Conservation (phyloP, 2,329 filamentous ascomycete genomes). For the Colletotrichum sp. region DNA sequence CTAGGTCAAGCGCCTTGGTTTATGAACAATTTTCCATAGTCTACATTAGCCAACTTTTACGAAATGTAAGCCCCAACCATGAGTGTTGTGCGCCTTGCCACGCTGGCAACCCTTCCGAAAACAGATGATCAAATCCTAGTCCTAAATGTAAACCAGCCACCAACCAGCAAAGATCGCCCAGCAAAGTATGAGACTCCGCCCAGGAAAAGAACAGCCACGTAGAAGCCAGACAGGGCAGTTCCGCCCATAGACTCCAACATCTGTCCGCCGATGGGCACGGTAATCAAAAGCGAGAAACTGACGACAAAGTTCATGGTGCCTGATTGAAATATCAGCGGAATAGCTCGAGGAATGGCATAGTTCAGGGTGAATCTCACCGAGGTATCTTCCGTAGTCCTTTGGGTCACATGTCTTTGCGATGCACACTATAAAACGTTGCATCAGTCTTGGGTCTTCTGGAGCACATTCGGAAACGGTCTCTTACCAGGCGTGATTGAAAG, state of each 20-base stretch:
- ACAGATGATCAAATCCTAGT: not conserved
- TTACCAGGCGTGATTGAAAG: conserved; percentile 42
- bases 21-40: not conserved
- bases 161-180: conserved; percentile 22
- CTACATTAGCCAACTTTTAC: not conserved
- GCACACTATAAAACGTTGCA: conserved; percentile 34
- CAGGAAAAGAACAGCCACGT: conserved; percentile 43
- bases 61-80: not conserved
- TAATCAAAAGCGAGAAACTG: conserved; percentile 48
- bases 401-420: conserved; percentile 50
- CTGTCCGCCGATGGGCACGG: conserved; percentile 49
- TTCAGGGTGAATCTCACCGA: conserved; percentile 18
- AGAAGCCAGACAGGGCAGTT: conserved; percentile 48
- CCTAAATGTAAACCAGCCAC: not conserved
- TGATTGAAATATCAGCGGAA: not conserved
- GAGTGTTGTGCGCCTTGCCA: not conserved
- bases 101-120: not conserved
- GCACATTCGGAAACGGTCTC: not conserved
- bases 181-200: conserved; percentile 36
- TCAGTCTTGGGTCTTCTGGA: not conserved
- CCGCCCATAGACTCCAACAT: conserved; percentile 50
- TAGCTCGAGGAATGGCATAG: not conserved
- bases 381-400: conserved; percentile 51
- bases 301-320: conserved; percentile 52
- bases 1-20: not conserved